Conservation (phyloP, 2,329 filamentous ascomycete species). For the Trichothecium roseum region DNA sequence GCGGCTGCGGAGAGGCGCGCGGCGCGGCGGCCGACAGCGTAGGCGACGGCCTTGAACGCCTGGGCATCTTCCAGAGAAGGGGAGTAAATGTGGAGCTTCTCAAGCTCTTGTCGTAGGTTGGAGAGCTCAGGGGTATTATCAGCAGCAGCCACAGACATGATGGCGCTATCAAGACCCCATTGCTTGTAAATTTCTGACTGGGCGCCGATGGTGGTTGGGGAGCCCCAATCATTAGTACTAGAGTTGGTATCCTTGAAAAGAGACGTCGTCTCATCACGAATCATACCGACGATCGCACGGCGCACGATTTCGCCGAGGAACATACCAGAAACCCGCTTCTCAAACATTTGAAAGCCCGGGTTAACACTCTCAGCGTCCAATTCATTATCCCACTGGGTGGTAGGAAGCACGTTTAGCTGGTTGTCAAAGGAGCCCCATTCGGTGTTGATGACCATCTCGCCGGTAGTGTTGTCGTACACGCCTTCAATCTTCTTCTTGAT, state of each 20-base stretch:
- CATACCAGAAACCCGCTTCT: conserved; percentile 97
- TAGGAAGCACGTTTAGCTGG: conserved; percentile 75
- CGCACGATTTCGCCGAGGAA: conserved; percentile 92
- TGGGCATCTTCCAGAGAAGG: conserved; percentile 75
- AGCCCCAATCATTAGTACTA: conserved; percentile 56
- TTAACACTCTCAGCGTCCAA: conserved; percentile 78
- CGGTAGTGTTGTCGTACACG: conserved; percentile 68
- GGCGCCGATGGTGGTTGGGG: conserved; percentile 58
- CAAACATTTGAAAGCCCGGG: conserved; percentile 95
- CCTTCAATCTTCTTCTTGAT: conserved; percentile 67
- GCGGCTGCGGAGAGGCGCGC: conserved; percentile 82
- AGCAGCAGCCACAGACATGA: conserved; percentile 77
- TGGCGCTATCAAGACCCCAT: conserved; percentile 86
- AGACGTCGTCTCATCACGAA: conserved; percentile 54
- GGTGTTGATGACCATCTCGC: conserved; percentile 95
- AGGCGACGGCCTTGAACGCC: conserved; percentile 73
- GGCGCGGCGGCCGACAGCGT: conserved; percentile 78
- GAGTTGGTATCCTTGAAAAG: conserved; percentile 72
- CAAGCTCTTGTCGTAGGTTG: conserved; percentile 66
- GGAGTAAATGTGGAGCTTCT: conserved; percentile 66
- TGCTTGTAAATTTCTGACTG: conserved; percentile 61
- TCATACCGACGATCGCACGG: conserved; percentile 60
- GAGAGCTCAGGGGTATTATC: conserved; percentile 65
- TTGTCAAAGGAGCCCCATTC: conserved; percentile 99
- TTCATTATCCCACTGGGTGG: conserved; percentile 69